phyloP scores from a whole-genome alignment of 2,329 filamentous ascomycete genomes.

The Sporothrix luriei region DNA sequence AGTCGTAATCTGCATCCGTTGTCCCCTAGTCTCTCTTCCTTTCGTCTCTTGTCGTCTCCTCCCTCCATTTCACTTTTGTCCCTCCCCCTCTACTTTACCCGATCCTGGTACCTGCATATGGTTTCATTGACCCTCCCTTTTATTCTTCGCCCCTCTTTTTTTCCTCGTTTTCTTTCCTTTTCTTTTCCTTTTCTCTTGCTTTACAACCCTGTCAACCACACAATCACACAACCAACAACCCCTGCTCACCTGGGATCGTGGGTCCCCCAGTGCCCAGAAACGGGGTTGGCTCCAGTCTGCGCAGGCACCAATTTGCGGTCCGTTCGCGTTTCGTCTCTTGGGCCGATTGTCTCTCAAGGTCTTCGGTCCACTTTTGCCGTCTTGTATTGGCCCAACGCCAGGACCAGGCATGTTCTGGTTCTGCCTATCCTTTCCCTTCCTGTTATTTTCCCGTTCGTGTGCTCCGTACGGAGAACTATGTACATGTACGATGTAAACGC shows the following conservation, averaged over 20 bases:
- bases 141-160: background rate
- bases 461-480: no score
- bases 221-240: background rate
- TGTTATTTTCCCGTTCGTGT: conserved; percentile 22
- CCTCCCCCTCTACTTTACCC: background rate
- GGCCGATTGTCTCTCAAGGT: background rate
- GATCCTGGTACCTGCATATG: conserved; percentile 28
- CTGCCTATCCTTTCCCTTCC: conserved; percentile 25
- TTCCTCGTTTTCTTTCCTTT: background rate
- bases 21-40: background rate
- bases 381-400: conserved; percentile 8
- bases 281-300: conserved; percentile 9
- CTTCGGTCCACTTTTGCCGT: background rate
- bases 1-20: background rate
- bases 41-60: background rate
- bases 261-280: conserved; percentile 16
- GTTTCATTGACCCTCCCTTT: conserved; percentile 23
- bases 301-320: conserved; percentile 24
- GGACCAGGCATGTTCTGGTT: background rate
- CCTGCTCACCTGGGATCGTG: background rate
- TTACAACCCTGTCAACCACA: background rate
- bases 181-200: background rate
- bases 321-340: conserved; percentile 1
- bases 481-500: no score
- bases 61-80: background rate